Evolutionary conservation across 2,329 filamentous ascomycete genomes (phyloP).

Genomic region (Raffaelea arxii): DNA sequence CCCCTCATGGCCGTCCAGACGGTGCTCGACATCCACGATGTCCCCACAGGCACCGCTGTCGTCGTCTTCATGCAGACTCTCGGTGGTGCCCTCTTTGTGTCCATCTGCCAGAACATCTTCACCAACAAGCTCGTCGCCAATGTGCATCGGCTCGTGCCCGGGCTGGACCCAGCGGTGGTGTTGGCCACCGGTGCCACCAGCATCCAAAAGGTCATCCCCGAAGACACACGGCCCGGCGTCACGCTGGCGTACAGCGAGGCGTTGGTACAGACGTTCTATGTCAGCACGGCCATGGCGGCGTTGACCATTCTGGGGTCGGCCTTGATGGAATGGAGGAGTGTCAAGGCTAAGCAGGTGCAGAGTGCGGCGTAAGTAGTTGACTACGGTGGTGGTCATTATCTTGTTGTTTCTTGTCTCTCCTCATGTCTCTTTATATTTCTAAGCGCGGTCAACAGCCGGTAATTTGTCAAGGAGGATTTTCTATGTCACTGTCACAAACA

Average conservation of each 20-base stretch:
- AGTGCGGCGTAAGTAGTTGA: no score
- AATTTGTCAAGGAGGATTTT: no score
- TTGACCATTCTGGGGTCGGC: slow-evolving; percentile 22
- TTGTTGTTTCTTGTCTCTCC: no score
- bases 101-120: slow-evolving; percentile 31
- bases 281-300: slow-evolving; percentile 25
- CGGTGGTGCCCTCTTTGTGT: slow-evolving; percentile 27
- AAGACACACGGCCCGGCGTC: slow-evolving; percentile 13
- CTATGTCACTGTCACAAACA: no score
- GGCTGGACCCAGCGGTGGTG: slow-evolving; percentile 14
- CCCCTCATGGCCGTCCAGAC: slow-evolving; percentile 31
- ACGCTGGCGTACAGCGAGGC: slow-evolving; percentile 24
- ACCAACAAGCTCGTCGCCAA: slow-evolving; percentile 25
- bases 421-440: no score
- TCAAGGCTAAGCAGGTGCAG: slow-evolving; percentile 31
- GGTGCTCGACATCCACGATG: slow-evolving; percentile 26
- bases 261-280: slow-evolving; percentile 20
- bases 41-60: slow-evolving; percentile 28
- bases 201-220: slow-evolving; percentile 9
- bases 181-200: slow-evolving; percentile 17
- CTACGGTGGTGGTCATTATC: no score
- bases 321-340: slow-evolving; percentile 33
- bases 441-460: no score
- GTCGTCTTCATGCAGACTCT: slow-evolving; percentile 28
- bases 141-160: slow-evolving; percentile 17